Conservation (phyloP, 805 yeast genomes). For the Candida sakaeoensis region DNA sequence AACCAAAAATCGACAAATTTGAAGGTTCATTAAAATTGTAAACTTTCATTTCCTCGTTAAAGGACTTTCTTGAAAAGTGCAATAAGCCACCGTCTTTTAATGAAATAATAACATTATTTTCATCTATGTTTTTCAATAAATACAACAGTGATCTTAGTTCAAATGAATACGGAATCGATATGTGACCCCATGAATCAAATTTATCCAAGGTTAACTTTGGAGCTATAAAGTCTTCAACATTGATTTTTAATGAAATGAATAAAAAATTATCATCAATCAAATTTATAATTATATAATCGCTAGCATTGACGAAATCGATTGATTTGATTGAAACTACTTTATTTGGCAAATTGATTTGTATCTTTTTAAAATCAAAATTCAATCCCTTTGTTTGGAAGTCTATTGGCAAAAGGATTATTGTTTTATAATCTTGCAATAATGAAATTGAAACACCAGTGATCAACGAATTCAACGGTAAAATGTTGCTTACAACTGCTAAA, state of each 20-base stretch:
- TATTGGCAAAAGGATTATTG: slow-evolving; percentile 39
- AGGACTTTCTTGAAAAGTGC: slow-evolving; percentile 39
- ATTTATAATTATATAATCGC: slow-evolving; percentile 42
- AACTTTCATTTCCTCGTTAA: slow-evolving; percentile 38
- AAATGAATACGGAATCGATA: slow-evolving; percentile 63
- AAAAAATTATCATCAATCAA: slow-evolving; percentile 49
- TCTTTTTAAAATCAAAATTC: slow-evolving; percentile 29
- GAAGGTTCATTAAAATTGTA: slow-evolving; percentile 50
- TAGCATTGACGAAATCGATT: slow-evolving; percentile 12
- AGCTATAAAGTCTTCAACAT: slow-evolving; percentile 40
- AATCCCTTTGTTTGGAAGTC: slow-evolving; percentile 28
- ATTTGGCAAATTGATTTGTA: slow-evolving; percentile 27
- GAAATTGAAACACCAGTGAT: slow-evolving; percentile 29
- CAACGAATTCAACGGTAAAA: slow-evolving; percentile 21
- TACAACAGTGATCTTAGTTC: slow-evolving; percentile 33
- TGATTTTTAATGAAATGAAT: slow-evolving; percentile 47
- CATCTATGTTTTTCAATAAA: slow-evolving; percentile 39
- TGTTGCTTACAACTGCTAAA: slow-evolving; percentile 18
- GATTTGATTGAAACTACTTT: slow-evolving; percentile 16
- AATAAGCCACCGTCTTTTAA: slow-evolving; percentile 77
- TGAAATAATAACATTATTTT: slow-evolving; percentile 49
- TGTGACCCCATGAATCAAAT: slow-evolving; percentile 58
- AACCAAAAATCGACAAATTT: slow-evolving; percentile 25
- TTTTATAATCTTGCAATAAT: slow-evolving; percentile 26
- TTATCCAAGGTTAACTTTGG: slow-evolving; percentile 20